These are phyloP conservation scores for Lactifluus hygrophoroides DNA, from an alignment of 768 basidiomycete species.

Conservation along the genomic window DNA sequence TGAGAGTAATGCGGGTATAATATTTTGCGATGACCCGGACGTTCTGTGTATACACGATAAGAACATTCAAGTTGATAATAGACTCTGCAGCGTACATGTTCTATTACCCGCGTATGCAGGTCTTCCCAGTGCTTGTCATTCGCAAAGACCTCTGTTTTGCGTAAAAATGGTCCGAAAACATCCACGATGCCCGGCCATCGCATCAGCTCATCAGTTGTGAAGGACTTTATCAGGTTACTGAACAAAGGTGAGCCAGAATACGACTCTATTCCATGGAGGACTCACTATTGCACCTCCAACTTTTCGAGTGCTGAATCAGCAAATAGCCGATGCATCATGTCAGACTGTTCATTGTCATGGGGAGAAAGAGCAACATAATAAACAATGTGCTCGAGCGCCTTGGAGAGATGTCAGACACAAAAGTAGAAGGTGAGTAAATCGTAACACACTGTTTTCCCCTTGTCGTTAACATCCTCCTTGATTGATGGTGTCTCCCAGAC, in stretches of 20 bases:
- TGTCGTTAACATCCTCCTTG: constrained; percentile 68
- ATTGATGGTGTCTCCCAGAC: constrained; percentile 97
- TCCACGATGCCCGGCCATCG: constrained; percentile 91
- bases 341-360: constrained; percentile 94
- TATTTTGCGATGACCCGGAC: constrained; percentile 91
- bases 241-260: constrained; percentile 18
- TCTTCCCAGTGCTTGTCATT: constrained; percentile 85
- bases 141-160: constrained; percentile 73
- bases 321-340: constrained; percentile 87
- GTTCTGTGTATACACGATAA: constrained; percentile 47
- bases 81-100: constrained; percentile 61
- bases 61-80: neutral
- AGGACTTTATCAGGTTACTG: constrained; percentile 91
- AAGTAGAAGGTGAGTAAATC: neutral
- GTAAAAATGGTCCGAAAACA: constrained; percentile 79
- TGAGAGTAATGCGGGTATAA: constrained; percentile 86
- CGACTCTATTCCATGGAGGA: constrained; percentile 8
- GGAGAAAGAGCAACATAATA: constrained; percentile 91
- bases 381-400: constrained; percentile 93
- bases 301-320: constrained; percentile 71
- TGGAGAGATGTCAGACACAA: constrained; percentile 11
- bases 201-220: constrained; percentile 89
- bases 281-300: constrained; percentile 76
- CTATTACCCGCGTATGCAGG: constrained; percentile 89
- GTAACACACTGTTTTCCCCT: constrained; percentile 53